Evolutionary conservation across 495 filamentous ascomycete species (phyloP), one percentile per base, ranked within the genome.

Genomic region (Podospora fimiseda): DNA sequence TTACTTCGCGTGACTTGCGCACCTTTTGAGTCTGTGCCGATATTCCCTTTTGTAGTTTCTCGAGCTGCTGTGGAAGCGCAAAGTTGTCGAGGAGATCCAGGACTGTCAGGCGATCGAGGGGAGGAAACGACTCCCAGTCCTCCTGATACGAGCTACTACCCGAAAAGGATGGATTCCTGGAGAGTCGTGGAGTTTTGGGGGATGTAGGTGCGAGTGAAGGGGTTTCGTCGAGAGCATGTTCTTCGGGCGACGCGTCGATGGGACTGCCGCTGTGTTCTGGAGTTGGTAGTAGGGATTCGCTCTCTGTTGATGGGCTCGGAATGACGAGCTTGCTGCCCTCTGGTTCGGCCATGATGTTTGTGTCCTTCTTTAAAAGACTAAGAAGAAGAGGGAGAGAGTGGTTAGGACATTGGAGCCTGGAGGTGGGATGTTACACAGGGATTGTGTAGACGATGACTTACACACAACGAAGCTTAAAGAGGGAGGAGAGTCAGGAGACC

Each of bases 41-140:
- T 36, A 96, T 71, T 15, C 84, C 82, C 55, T 76, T 85, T 58
- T 95, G 90, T 58, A 95, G 76, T 70, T 87, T 89, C 68, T 98
- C 93, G 19, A 98, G 74, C 50, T 89, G 85, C 58, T 91, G 85
- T 1, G 90, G 84, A 43, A 98, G 79, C 0, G 93, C 87, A 57
- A 98, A 83, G 62, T 95, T 96, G 69, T 96, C 94, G 47, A 98
- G 79, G 18, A 97, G 74, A 64, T 98, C 93, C 55, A 97, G 90
- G 39, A 96, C 80, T 19, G 87, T 92, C 52, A 97, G 74, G 49
- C 89, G 86, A 63, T 98, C 93, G n/a, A 96, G 73, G 3, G 93
- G 89, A 15, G 93, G 88, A 46, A 81, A 76, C 0, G 83, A 80
- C 55, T 92, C 89, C 87, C 88, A 92, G 65, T 94, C 90, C 62